Conservation (phyloP, 192 early-diverging fungal genomes). For the Pilaira anomala region DNA sequence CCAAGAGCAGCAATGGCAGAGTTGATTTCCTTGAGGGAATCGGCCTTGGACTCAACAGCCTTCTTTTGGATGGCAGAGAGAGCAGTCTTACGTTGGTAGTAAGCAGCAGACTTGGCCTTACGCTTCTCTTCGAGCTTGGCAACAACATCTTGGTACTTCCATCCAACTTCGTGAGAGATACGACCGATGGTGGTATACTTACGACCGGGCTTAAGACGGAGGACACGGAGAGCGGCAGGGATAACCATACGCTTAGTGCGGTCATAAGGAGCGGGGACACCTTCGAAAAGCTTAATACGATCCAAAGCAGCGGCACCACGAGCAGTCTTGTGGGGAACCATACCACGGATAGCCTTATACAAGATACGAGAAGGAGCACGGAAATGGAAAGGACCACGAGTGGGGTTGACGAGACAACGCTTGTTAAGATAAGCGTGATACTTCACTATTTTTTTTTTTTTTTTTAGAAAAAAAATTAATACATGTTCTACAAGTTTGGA, state of each 20-base stretch:
- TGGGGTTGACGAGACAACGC: constrained; percentile 96
- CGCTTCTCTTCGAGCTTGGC: too few species aligned
- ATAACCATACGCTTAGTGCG: constrained; percentile 96
- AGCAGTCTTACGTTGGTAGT: too few species aligned
- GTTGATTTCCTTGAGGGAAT: too few species aligned
- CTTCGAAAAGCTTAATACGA: constrained; percentile 99
- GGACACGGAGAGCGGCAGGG: constrained; percentile 94
- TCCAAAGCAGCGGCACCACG: constrained; percentile 96
- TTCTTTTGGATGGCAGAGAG: too few species aligned
- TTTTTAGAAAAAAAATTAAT: neutral
- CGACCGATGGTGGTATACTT: constrained; percentile 96
- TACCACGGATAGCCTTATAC: constrained; percentile 95
- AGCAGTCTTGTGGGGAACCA: constrained; percentile 99
- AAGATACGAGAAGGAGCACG: constrained; percentile 97
- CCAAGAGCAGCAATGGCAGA: too few species aligned
- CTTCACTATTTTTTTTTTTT: constrained; percentile 60
- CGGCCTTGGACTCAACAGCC: too few species aligned
- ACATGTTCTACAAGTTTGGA: too few species aligned
- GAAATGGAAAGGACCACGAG: constrained; percentile 98
- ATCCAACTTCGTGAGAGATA: constrained; percentile 94
- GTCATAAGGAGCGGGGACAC: constrained; percentile 97
- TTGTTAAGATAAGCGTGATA: constrained; percentile 97
- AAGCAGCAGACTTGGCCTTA: too few species aligned
- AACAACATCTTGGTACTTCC: too few species aligned
- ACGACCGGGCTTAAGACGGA: constrained; percentile 95